Evolutionary conservation across 805 yeast genomes (phyloP).

Genomic region (Candida sanyiensis): DNA sequence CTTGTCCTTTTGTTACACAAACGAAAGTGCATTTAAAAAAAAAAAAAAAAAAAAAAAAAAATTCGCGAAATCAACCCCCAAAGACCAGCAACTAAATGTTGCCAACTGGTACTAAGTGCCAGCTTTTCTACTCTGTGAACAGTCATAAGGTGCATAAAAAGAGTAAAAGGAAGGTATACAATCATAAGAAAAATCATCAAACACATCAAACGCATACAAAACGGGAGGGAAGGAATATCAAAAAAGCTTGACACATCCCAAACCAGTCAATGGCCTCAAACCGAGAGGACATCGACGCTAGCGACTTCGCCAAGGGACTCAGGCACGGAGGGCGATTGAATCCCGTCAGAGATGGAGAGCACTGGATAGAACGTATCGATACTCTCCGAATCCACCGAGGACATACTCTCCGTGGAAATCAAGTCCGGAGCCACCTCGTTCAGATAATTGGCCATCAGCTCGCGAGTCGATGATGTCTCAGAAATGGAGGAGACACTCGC

Average conservation of each 20-base stretch:
- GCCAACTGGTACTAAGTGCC: too few relatives aligned
- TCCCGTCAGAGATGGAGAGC: constrained; percentile 7
- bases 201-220: neutral
- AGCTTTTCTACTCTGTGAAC: too few relatives aligned
- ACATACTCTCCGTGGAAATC: constrained; percentile 12
- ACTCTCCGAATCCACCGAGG: constrained; percentile 10
- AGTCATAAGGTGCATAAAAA: neutral
- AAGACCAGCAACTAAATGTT: too few relatives aligned
- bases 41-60: neutral
- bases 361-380: constrained; percentile 5
- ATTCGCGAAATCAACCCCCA: neutral
- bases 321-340: constrained; percentile 9
- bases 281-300: neutral
- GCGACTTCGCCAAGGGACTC: neutral
- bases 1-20: neutral
- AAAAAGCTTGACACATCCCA: too few relatives aligned
- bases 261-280: neutral
- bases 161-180: neutral
- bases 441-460: constrained; percentile 6
- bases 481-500: constrained; percentile 9
- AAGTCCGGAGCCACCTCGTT: constrained; percentile 21
- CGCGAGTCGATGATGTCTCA: constrained; percentile 1
- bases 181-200: too few relatives aligned
- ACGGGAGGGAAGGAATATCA: neutral
- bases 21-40: neutral